Conservation (phyloP, 306 rosid genomes). For the Trifolium fragiferum region DNA sequence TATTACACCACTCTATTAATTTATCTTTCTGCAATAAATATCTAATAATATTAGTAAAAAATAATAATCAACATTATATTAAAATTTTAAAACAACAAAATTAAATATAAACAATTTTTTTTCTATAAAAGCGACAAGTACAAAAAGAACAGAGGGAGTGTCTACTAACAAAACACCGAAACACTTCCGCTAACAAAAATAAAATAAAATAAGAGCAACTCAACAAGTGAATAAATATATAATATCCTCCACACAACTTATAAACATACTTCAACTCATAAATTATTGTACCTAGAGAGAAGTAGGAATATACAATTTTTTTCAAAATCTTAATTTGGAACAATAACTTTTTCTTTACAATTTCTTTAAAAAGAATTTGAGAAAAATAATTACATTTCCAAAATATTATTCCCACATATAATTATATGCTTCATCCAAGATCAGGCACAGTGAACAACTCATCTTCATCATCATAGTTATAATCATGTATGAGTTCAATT, state of each 20-base stretch:
- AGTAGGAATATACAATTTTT: constrained; percentile 46
- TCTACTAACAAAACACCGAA: not conserved
- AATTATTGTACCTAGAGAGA: constrained; percentile 34
- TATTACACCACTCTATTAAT: no score
- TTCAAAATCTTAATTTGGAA: constrained; percentile 29
- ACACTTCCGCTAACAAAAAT: not conserved
- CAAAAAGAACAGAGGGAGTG: not conserved
- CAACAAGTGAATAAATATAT: not conserved
- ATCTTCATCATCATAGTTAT: constrained; percentile 72
- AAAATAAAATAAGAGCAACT: no score
- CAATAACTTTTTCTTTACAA: constrained; percentile 17
- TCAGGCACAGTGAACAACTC: constrained; percentile 92
- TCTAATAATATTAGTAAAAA: no score
- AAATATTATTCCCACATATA: constrained; percentile 11
- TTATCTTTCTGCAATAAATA: no score
- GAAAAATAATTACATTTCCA: constrained; percentile 20
- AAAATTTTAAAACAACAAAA: no score
- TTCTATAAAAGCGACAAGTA: not conserved
- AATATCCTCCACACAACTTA: constrained; percentile 5
- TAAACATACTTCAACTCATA: constrained; percentile 37
- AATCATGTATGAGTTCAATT: constrained; percentile 49
- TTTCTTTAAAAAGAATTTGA: constrained; percentile 3
- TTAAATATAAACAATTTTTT: no score
- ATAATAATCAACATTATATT: no score
- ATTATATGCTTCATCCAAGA: constrained; percentile 62